Percentiles rank a stretch among this genome's conserved stretches.
These are phyloP conservation scores for Piromyces finnis DNA, from an alignment of 192 early-diverging fungal species.

Conservation along the genomic window DNA sequence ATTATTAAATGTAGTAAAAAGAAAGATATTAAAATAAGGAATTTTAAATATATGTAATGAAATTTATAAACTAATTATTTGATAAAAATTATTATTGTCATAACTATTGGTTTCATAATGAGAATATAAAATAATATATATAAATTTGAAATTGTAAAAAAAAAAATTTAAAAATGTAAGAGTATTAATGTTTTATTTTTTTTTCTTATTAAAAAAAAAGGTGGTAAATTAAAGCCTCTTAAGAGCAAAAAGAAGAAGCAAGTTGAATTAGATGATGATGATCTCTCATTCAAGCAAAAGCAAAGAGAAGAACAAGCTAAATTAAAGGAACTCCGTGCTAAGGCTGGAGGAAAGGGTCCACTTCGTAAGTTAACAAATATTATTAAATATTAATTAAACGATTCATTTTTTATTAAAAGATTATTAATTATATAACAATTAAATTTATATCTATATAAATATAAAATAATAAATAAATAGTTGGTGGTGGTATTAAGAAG, in stretches of 20 bases:
- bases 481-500: conserved; percentile 59
- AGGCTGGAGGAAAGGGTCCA: conserved; percentile 47
- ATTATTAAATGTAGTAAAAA: background rate
- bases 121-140: too few relatives aligned
- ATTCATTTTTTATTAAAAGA: too few relatives aligned
- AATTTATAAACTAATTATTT: too few relatives aligned
- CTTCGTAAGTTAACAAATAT: background rate
- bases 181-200: too few relatives aligned
- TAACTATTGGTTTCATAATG: too few relatives aligned
- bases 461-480: background rate
- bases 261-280: conserved; percentile 52
- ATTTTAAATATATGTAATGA: too few relatives aligned
- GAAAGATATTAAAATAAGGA: background rate
- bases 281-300: conserved; percentile 59
- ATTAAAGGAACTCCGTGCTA: conserved; percentile 52
- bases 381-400: too few relatives aligned
- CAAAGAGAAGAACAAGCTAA: conserved; percentile 57
- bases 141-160: too few relatives aligned
- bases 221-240: conserved; percentile 77
- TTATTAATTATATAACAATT: too few relatives aligned
- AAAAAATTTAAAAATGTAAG: too few relatives aligned
- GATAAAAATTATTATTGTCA: too few relatives aligned
- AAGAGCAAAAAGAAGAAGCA: conserved; percentile 61
- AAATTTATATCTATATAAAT: background rate
- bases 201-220: conserved; percentile 10